Percentiles rank a stretch among this genome's conserved stretches.
phyloP scores from a whole-genome alignment of 352 stramenopile species.

The Phytophthora cajani region DNA sequence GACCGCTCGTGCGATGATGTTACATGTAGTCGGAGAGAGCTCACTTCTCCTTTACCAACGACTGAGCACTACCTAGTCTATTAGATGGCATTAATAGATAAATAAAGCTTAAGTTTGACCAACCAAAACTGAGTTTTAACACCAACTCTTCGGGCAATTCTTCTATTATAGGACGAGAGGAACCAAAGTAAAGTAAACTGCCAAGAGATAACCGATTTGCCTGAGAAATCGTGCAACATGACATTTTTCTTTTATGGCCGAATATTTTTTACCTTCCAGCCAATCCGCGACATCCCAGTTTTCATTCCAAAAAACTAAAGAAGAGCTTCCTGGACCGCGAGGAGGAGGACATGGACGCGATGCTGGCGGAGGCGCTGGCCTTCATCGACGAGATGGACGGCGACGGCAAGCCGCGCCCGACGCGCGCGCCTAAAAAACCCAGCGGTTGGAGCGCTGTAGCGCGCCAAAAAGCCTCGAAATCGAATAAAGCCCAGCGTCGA shows the following conservation, averaged over 20 bases:
- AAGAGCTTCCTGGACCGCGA: slow-evolving; percentile 34
- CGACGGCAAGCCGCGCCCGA: neutral
- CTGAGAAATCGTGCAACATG: no score
- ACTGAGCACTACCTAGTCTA: no score
- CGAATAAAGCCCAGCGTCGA: slow-evolving; percentile 25
- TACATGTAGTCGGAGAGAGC: no score
- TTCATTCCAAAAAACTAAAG: neutral
- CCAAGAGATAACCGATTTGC: no score
- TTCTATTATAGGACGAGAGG: no score
- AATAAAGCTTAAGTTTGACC: no score
- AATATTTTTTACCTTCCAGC: neutral
- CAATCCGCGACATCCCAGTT: neutral
- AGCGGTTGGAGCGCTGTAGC: slow-evolving; percentile 1
- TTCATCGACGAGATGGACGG: slow-evolving; percentile 45
- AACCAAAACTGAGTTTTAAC: no score
- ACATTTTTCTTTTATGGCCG: neutral
- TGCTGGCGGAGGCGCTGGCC: slow-evolving; percentile 43
- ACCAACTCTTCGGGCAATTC: neutral
- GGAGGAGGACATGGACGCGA: slow-evolving; percentile 41
- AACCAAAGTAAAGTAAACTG: no score
- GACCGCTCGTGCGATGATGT: no score
- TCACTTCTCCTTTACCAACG: no score
- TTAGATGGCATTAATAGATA: no score
- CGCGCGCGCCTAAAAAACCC: slow-evolving; percentile 5
- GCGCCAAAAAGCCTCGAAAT: slow-evolving; percentile 4